Evolutionary conservation across 2,329 filamentous ascomycete species (phyloP).

Genomic region (Pyricularia pennisetigena): DNA sequence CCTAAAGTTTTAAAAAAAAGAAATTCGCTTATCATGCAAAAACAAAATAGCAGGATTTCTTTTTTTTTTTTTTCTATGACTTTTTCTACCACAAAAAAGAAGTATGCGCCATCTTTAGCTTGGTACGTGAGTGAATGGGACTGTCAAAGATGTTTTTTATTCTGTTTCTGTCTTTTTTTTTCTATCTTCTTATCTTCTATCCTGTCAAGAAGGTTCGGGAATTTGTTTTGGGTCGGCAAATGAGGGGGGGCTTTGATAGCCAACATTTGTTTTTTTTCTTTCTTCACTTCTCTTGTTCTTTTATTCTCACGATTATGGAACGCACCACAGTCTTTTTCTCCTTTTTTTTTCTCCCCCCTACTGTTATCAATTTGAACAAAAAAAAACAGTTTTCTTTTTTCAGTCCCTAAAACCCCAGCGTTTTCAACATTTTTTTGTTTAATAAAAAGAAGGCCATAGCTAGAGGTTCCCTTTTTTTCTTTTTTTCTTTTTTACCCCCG

Average conservation of each 20-base stretch:
- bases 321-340: not conserved
- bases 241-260: not conserved
- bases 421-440: not conserved
- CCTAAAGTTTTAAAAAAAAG: not conserved
- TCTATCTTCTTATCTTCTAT: not conserved
- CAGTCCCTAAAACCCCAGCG: not conserved
- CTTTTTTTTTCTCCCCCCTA: too few relatives aligned
- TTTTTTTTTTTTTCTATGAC: not conserved
- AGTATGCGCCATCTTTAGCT: not conserved
- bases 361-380: not conserved
- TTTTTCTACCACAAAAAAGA: not conserved
- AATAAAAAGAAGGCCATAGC: not conserved
- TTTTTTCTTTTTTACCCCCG: too few relatives aligned
- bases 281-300: not conserved
- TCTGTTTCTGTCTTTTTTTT: not conserved
- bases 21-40: not conserved
- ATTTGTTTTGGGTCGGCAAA: not conserved
- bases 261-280: not conserved
- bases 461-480: not conserved
- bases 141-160: not conserved
- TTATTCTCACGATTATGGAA: not conserved
- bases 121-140: not conserved
- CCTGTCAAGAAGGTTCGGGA: not conserved
- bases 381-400: not conserved
- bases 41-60: not conserved